These are phyloP conservation scores for Dictyostelium firmibasis DNA, from an alignment of 78 protist genomes.

Conservation along the genomic window DNA sequence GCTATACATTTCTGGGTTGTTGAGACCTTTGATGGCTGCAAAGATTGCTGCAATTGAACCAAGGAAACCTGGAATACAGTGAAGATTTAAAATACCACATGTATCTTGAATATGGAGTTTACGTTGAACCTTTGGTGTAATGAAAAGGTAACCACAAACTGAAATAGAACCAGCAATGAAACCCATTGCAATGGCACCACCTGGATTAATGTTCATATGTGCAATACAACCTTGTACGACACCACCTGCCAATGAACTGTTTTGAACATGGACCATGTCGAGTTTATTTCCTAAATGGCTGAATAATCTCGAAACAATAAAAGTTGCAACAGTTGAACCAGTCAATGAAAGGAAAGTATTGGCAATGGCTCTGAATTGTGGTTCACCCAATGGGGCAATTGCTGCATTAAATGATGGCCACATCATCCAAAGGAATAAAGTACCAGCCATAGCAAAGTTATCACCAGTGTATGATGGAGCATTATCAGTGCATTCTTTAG, in stretches of 20 bases:
- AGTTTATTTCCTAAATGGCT: slow-evolving; percentile 37
- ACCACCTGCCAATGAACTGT: slow-evolving; percentile 97
- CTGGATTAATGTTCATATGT: slow-evolving; percentile 72
- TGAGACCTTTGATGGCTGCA: slow-evolving; percentile 27
- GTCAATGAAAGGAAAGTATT: slow-evolving; percentile 67
- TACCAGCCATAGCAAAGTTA: slow-evolving; percentile 92
- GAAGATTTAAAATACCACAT: slow-evolving; percentile 88
- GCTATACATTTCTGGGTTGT: slow-evolving; percentile 7
- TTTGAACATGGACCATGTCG: slow-evolving; percentile 91
- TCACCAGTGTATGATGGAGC: slow-evolving; percentile 78
- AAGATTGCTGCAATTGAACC: slow-evolving; percentile 74
- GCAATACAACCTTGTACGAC: slow-evolving; percentile 94
- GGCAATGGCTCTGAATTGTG: slow-evolving; percentile 70
- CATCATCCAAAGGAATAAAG: slow-evolving; percentile 80
- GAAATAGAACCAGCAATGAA: slow-evolving; percentile 81
- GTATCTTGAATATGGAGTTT: slow-evolving; percentile 50
- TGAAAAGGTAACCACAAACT: slow-evolving; percentile 84
- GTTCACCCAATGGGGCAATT: slow-evolving; percentile 58
- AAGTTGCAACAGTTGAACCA: slow-evolving; percentile 60
- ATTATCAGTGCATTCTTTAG: neutral
- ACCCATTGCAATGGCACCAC: slow-evolving; percentile 88
- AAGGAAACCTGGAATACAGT: slow-evolving; percentile 95
- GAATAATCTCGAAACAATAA: slow-evolving; percentile 26
- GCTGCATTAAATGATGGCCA: slow-evolving; percentile 98
- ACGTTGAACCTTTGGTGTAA: slow-evolving; percentile 65